Conservation (phyloP, 2,329 filamentous ascomycete species). For the Chaetomiaceae sp. region DNA sequence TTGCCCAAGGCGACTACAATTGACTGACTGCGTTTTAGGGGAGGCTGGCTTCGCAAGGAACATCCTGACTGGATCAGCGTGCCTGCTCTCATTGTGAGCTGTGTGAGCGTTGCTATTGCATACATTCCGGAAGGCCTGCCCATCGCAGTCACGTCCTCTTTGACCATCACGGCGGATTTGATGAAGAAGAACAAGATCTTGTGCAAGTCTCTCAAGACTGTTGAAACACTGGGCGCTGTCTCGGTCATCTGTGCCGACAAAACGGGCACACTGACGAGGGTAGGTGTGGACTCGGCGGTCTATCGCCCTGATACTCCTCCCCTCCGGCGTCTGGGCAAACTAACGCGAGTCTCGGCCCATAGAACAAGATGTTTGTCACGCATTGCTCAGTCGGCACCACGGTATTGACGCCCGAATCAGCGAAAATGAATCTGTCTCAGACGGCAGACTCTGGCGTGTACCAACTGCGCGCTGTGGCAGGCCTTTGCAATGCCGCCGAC, state of each 20-base stretch:
- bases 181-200: slow-evolving; percentile 74
- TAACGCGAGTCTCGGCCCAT: too few species aligned
- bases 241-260: slow-evolving; percentile 74
- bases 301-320: too few species aligned
- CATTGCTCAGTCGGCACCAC: slow-evolving; percentile 59
- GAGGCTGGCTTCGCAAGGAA: slow-evolving; percentile 60
- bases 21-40: slow-evolving; percentile 50
- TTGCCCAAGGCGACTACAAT: slow-evolving; percentile 24
- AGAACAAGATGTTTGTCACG: slow-evolving; percentile 69
- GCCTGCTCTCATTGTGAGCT: slow-evolving; percentile 65
- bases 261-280: slow-evolving; percentile 65
- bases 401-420: slow-evolving; percentile 39
- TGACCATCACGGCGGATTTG: slow-evolving; percentile 71
- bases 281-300: too few species aligned
- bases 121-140: slow-evolving; percentile 64
- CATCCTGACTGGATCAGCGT: slow-evolving; percentile 70
- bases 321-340: too few species aligned
- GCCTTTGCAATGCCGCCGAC: slow-evolving; percentile 70
- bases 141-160: slow-evolving; percentile 62
- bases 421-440: too few species aligned
- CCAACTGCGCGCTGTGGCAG: slow-evolving; percentile 57
- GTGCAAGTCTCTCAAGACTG: slow-evolving; percentile 75
- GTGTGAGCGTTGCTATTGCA: slow-evolving; percentile 52
- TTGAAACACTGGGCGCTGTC: slow-evolving; percentile 69
- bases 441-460: too few species aligned